phyloP scores from a whole-genome alignment of 768 basidiomycete species.

The Punctularia strigosozonata region DNA sequence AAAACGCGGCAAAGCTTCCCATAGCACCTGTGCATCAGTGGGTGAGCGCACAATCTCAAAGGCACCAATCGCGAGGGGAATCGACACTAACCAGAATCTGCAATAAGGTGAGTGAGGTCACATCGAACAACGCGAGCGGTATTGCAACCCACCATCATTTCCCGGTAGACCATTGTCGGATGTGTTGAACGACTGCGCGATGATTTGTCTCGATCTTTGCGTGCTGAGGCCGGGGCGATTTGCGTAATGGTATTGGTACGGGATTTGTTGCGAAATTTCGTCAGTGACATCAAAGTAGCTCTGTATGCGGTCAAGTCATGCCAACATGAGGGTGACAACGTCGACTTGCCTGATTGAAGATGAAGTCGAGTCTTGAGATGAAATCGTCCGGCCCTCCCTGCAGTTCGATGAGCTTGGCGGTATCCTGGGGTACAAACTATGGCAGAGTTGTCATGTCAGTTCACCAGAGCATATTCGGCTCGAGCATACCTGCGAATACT shows the following conservation, averaged over 20 bases:
- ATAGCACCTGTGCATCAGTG: slow-evolving; percentile 57
- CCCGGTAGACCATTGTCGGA: slow-evolving; percentile 47
- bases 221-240: slow-evolving; percentile 48
- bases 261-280: slow-evolving; percentile 58
- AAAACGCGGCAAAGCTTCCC: slow-evolving; percentile 50
- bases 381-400: slow-evolving; percentile 49
- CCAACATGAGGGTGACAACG: not conserved
- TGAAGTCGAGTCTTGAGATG: slow-evolving; percentile 41
- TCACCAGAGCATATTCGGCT: not conserved
- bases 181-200: slow-evolving; percentile 44
- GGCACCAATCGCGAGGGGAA: not conserved
- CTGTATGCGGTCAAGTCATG: slow-evolving; percentile 14
- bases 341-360: slow-evolving; percentile 35
- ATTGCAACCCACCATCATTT: slow-evolving; percentile 40
- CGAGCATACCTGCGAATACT: slow-evolving; percentile 45
- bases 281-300: slow-evolving; percentile 52
- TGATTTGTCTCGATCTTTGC: slow-evolving; percentile 40
- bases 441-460: slow-evolving; percentile 1
- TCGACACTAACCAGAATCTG: slow-evolving; percentile 11
- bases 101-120: not conserved
- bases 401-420: slow-evolving; percentile 44
- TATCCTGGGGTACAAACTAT: slow-evolving; percentile 57
- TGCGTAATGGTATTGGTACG: slow-evolving; percentile 62
- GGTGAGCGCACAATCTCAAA: not conserved
- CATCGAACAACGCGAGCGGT: not conserved